These are phyloP conservation scores for Backusella tarrabulga DNA, from an alignment of 192 early-diverging fungal species.

Conservation along the genomic window DNA sequence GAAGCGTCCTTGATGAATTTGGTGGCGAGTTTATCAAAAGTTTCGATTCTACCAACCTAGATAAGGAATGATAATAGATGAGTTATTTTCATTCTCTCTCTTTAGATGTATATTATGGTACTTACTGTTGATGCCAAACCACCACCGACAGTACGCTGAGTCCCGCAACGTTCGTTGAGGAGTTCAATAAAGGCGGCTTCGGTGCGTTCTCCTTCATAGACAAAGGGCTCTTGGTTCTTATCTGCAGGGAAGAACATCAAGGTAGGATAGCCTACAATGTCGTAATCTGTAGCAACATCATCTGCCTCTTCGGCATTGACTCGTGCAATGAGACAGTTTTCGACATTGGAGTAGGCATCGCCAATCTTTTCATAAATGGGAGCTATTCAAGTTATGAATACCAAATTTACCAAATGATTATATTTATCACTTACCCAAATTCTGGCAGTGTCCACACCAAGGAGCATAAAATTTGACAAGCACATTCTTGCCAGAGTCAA, in stretches of 20 bases:
- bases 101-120: too few species aligned
- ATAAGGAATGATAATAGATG: too few species aligned
- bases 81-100: too few species aligned
- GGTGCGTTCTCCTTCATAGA: slow-evolving; percentile 72
- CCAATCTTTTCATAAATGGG: slow-evolving; percentile 93
- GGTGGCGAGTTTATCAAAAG: slow-evolving; percentile 54
- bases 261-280: slow-evolving; percentile 85
- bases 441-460: slow-evolving; percentile 88
- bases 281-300: slow-evolving; percentile 58
- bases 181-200: slow-evolving; percentile 75
- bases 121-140: slow-evolving; percentile 57
- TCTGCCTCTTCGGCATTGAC: slow-evolving; percentile 76
- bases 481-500: slow-evolving; percentile 69
- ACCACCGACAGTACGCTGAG: slow-evolving; percentile 73
- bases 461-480: slow-evolving; percentile 94
- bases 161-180: slow-evolving; percentile 83
- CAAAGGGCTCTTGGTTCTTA: slow-evolving; percentile 51
- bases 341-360: slow-evolving; percentile 71
- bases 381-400: slow-evolving; percentile 38
- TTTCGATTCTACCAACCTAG: slow-evolving; percentile 59
- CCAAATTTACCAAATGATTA: too few species aligned
- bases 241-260: slow-evolving; percentile 83
- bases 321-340: slow-evolving; percentile 83
- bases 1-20: slow-evolving; percentile 59
- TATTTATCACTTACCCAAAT: slow-evolving; percentile 37